phyloP scores from a whole-genome alignment of 192 early-diverging fungal genomes.

The Ramicandelaber brevisporus region DNA sequence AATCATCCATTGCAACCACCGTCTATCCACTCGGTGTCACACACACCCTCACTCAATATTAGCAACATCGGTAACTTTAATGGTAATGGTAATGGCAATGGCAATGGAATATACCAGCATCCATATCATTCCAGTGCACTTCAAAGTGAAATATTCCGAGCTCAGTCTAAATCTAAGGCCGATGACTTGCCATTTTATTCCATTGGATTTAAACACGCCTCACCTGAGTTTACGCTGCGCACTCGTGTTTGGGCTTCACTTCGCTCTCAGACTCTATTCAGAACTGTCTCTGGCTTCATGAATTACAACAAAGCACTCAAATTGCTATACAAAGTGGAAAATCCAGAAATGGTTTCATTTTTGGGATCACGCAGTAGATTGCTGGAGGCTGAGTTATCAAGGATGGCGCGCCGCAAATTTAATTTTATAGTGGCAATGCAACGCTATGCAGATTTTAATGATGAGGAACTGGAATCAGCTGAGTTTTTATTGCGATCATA shows the following conservation, averaged over 20 bases:
- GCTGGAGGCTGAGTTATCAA: conserved; percentile 38
- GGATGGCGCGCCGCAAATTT: conserved; percentile 50
- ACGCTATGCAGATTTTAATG: conserved; percentile 50
- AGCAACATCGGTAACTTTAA: conserved; percentile 23
- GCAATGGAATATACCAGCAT: conserved; percentile 18
- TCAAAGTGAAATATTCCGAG: no score
- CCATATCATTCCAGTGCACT: no score
- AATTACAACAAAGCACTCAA: conserved; percentile 70
- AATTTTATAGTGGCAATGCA: conserved; percentile 70
- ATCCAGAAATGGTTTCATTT: conserved; percentile 46
- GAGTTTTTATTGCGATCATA: conserved; percentile 52
- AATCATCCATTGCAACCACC: no score
- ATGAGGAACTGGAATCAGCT: conserved; percentile 42
- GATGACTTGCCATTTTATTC: conserved; percentile 61
- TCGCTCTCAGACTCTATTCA: conserved; percentile 62
- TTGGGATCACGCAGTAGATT: conserved; percentile 30
- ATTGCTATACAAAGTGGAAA: conserved; percentile 51
- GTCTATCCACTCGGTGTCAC: no score
- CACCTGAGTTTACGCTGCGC: conserved; percentile 55
- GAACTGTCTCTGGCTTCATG: conserved; percentile 69
- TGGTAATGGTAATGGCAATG: conserved; percentile 17
- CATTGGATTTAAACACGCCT: conserved; percentile 56
- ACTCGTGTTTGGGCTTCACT: conserved; percentile 76
- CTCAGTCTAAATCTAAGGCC: conserved; percentile 33
- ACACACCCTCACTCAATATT: no score